phyloP scores from a whole-genome alignment of 352 stramenopile genomes.

The Globisporangium spinosum region DNA sequence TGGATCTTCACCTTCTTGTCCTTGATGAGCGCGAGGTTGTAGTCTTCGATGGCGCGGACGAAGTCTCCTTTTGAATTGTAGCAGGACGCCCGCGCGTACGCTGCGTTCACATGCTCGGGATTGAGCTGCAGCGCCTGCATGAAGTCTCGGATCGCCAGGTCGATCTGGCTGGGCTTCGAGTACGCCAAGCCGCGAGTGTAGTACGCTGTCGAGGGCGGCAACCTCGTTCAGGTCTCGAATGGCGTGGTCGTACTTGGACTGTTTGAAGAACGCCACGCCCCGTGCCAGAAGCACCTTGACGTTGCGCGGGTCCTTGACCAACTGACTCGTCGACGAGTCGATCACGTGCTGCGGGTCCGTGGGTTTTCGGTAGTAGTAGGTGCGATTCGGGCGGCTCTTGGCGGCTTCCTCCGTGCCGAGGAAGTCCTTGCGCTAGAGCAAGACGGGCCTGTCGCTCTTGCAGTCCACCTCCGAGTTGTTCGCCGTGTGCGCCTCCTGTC shows the following conservation, averaged over 20 bases:
- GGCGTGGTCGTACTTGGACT: slow-evolving; percentile 46
- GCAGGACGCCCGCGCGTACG: slow-evolving; percentile 81
- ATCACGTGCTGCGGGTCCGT: slow-evolving; percentile 75
- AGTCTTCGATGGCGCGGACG: slow-evolving; percentile 85
- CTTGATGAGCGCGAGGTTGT: slow-evolving; percentile 84
- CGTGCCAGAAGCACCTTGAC: slow-evolving; percentile 66
- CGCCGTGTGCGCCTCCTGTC: slow-evolving; percentile 23
- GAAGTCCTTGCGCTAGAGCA: slow-evolving; percentile 82
- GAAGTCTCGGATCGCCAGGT: slow-evolving; percentile 83
- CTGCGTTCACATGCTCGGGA: slow-evolving; percentile 86
- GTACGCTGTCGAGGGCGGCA: slow-evolving; percentile 48
- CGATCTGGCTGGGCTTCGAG: slow-evolving; percentile 61
- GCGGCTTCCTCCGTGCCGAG: slow-evolving; percentile 58
- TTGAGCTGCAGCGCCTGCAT: slow-evolving; percentile 64
- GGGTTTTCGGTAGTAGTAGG: slow-evolving; percentile 75
- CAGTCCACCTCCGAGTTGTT: slow-evolving; percentile 33
- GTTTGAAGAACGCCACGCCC: slow-evolving; percentile 77
- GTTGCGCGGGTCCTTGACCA: slow-evolving; percentile 56
- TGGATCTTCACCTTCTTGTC: slow-evolving; percentile 47
- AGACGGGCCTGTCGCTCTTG: slow-evolving; percentile 28
- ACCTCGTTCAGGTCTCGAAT: slow-evolving; percentile 57
- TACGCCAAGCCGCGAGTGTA: slow-evolving; percentile 76
- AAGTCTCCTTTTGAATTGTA: slow-evolving; percentile 88
- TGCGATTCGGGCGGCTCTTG: slow-evolving; percentile 61
- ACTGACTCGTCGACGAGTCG: slow-evolving; percentile 61